Evolutionary conservation across 169 alveolate species (phyloP).

Genomic region (Plasmodium gallinaceum): DNA sequence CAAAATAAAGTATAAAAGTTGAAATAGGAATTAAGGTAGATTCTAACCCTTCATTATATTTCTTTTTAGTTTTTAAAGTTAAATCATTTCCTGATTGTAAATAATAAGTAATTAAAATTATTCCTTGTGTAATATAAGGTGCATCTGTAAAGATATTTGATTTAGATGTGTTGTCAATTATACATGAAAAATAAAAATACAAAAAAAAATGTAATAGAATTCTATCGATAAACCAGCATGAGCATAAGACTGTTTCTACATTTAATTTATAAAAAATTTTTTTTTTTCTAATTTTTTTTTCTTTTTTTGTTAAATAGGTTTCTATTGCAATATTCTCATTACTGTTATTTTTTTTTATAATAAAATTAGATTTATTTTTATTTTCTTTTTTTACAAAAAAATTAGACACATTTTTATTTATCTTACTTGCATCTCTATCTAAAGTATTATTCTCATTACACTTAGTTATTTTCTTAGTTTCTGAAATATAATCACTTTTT

Average conservation of each 20-base stretch:
- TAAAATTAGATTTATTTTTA: background rate
- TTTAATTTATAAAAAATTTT: slow-evolving; percentile 62
- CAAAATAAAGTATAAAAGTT: slow-evolving; percentile 52
- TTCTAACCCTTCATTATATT: slow-evolving; percentile 43
- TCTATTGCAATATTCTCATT: background rate
- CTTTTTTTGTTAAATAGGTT: background rate
- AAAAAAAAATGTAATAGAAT: slow-evolving; percentile 60
- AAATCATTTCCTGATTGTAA: slow-evolving; percentile 75
- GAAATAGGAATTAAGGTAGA: slow-evolving; percentile 61
- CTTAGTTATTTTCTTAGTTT: background rate
- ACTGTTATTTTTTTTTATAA: background rate
- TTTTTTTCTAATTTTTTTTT: slow-evolving; percentile 22
- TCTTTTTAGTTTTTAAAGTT: slow-evolving; percentile 27
- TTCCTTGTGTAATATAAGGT: slow-evolving; percentile 70
- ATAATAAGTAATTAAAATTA: slow-evolving; percentile 40
- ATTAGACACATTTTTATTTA: background rate
- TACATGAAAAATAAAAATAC: slow-evolving; percentile 52
- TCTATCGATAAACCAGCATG: slow-evolving; percentile 74
- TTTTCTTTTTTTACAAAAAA: background rate
- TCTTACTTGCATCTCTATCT: background rate
- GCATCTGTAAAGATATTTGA: slow-evolving; percentile 37
- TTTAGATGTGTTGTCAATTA: slow-evolving; percentile 35
- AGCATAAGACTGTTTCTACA: slow-evolving; percentile 64
- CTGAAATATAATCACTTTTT: background rate
- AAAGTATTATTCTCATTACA: background rate